Evolutionary conservation across 192 early-diverging fungal genomes (phyloP), one percentile per base, ranked within the genome.

Genomic region (Coemansia sp.): DNA sequence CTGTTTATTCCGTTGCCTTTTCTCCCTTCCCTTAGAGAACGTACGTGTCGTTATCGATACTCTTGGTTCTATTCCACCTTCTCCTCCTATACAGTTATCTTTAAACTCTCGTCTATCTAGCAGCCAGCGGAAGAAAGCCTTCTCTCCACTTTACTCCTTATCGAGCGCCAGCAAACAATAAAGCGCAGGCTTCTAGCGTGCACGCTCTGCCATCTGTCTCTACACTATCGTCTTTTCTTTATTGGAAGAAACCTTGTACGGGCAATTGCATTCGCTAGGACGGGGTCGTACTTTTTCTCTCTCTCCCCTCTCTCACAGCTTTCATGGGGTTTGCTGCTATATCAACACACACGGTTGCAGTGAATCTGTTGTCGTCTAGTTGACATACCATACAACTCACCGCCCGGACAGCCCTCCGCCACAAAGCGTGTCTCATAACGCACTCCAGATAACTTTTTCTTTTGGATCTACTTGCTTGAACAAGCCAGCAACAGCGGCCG

Each of bases 1-100:
- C 45, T 48, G 45, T 48, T 25, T 48, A 25, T 48, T 25, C 45
- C 20, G 23, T 23, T 48, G 25, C 23, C 45, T 48, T 48, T 48
- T 48, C 9, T 48, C 7, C 7, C 22, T 22, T 48, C 25, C 45
- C 23, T 48, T n/a, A n/a, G n/a, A n/a, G n/a, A 8, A 25, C 9
- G 45, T 23, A 23, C 23, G 45, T 48, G 45, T 48, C 23, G 45
- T 48, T 9, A 11, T 48, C 45, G 23, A 48, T 48, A 48, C 45
- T 6, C 22, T 25, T 48, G 22, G 22, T 48, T 25, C 23, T 48
- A 48, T 48, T 6, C 7, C 13, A 6, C 10, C 45, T 23, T 25
- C 45, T 48, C 10, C 25, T 25, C 45, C 6, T 23, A 8, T 48
- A 6, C 7, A 2, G 22, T 25, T 25, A 20, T 48, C 45, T 48